A percentile compares a stretch with the other conserved stretches of the same genome.
Conservation (phyloP, 148 eudicot species). For the Pouteria glomerata region DNA sequence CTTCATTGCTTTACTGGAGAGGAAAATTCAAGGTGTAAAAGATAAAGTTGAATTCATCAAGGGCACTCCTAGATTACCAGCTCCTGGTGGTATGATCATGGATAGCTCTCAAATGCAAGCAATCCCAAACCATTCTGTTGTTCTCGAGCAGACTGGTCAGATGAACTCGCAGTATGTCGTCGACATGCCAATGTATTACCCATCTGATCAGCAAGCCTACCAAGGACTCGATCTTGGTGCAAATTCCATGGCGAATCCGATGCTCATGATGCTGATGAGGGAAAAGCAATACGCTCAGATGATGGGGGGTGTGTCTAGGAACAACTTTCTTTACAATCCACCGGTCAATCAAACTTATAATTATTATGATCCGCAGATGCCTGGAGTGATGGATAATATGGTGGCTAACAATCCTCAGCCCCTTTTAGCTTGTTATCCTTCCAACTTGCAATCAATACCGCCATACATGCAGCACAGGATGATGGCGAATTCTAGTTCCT, state of each 20-base stretch:
- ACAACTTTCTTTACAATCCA: neutral
- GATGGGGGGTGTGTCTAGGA: neutral
- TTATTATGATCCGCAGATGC: neutral
- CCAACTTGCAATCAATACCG: neutral
- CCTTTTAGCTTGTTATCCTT: neutral
- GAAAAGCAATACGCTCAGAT: neutral
- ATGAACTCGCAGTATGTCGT: neutral
- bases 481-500: neutral
- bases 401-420: neutral
- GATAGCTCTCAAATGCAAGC: neutral
- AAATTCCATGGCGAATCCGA: neutral
- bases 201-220: neutral
- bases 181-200: neutral
- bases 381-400: neutral
- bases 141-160: neutral
- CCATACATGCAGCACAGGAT: neutral
- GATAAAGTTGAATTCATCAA: neutral
- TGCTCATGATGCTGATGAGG: neutral
- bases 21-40: neutral
- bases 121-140: constrained; percentile 1
- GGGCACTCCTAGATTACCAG: neutral
- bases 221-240: neutral
- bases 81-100: neutral
- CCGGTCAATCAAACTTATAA: neutral
- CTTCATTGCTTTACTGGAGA: neutral